Conservation (phyloP, 192 early-diverging fungal species). For the Coemansia erecta region DNA sequence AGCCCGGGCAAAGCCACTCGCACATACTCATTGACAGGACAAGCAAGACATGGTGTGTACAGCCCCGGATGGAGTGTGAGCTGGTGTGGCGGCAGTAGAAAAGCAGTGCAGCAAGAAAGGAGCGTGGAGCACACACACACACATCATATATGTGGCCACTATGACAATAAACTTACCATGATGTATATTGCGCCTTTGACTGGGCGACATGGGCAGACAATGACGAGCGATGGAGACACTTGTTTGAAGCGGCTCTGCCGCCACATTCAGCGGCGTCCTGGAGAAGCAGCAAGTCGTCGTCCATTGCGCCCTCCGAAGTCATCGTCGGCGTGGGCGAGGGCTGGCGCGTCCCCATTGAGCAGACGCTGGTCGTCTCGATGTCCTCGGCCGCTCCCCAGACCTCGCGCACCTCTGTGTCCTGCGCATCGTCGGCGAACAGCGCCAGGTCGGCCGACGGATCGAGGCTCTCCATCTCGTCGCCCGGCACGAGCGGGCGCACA, state of each 20-base stretch:
- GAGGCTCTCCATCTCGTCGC: constrained; percentile 36
- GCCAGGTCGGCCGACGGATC: constrained; percentile 44
- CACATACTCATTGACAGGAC: no score
- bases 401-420: constrained; percentile 22
- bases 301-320: constrained; percentile 30
- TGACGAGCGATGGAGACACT: constrained; percentile 12
- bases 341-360: constrained; percentile 37
- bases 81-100: no score
- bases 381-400: constrained; percentile 35
- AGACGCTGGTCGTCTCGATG: constrained; percentile 32
- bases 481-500: constrained; percentile 24
- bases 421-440: constrained; percentile 45
- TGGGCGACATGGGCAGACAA: constrained; percentile 49
- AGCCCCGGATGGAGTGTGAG: no score
- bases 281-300: constrained; percentile 6
- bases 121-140: no score
- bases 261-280: background rate
- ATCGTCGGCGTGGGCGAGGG: constrained; percentile 50
- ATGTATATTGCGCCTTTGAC: constrained; percentile 41
- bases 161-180: constrained; percentile 36
- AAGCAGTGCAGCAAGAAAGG: no score
- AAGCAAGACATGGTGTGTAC: no score
- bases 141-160: no score
- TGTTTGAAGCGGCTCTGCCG: constrained; percentile 11
- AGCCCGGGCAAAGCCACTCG: no score